Evolutionary conservation across 768 basidiomycete species (phyloP).

Genomic region (Favolaschia claudopus): DNA sequence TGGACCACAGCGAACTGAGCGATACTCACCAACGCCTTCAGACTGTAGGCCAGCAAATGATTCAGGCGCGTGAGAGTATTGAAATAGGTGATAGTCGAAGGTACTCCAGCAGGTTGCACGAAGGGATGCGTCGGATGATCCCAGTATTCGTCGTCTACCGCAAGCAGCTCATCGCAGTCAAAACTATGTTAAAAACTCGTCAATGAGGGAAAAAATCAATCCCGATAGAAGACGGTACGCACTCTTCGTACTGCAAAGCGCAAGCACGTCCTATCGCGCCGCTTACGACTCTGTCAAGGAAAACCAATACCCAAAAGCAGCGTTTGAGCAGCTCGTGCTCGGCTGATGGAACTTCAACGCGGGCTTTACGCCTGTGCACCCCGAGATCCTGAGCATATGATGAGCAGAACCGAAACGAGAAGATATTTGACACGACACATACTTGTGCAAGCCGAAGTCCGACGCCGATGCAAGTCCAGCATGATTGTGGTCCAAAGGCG

Average conservation of each 20-base stretch:
- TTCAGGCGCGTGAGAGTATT: conserved; percentile 61
- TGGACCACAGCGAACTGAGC: no score
- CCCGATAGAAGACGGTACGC: conserved; percentile 54
- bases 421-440: background rate
- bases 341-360: conserved; percentile 43
- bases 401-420: conserved; percentile 73
- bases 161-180: conserved; percentile 70
- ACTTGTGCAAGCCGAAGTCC: conserved; percentile 25
- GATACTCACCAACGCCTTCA: conserved; percentile 65
- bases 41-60: conserved; percentile 65
- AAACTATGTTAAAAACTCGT: conserved; percentile 51
- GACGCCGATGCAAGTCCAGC: conserved; percentile 73
- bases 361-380: conserved; percentile 33
- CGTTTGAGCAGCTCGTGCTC: conserved; percentile 82
- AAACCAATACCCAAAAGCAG: conserved; percentile 57
- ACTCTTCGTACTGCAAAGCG: conserved; percentile 19
- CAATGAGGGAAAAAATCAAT: background rate
- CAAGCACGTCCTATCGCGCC: conserved; percentile 59
- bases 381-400: conserved; percentile 26
- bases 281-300: conserved; percentile 55
- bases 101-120: conserved; percentile 66
- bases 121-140: conserved; percentile 60
- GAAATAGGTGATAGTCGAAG: conserved; percentile 63
- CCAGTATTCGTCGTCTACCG: conserved; percentile 79
- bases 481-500: conserved; percentile 65